Percentiles rank a stretch among this genome's conserved stretches.
Conservation (phyloP, 345 rosid species). For the Salix brachista region DNA sequence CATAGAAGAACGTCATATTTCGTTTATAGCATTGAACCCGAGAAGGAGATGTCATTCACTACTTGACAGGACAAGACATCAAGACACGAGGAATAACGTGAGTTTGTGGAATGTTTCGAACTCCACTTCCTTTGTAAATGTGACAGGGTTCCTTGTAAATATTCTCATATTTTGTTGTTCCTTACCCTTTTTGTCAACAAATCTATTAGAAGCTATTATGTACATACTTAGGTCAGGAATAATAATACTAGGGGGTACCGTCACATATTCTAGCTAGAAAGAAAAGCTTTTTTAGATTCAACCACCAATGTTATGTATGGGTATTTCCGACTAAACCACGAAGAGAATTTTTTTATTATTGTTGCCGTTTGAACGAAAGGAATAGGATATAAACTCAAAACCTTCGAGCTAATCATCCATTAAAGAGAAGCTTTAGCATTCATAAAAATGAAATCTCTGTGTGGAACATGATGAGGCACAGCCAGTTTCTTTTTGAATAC, state of each 20-base stretch:
- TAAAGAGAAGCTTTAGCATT: not conserved
- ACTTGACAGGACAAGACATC: slow-evolving; percentile 14
- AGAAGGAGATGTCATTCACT: not conserved
- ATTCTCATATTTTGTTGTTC: not conserved
- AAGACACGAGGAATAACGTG: not conserved
- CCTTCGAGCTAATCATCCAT: not conserved
- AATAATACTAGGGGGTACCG: not conserved
- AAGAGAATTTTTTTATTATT: not conserved
- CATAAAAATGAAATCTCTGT: not conserved
- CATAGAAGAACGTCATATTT: slow-evolving; percentile 10
- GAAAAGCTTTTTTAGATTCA: not conserved
- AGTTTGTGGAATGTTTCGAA: slow-evolving; percentile 12
- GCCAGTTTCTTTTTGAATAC: not conserved
- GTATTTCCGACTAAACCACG: not conserved
- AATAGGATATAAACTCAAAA: not conserved
- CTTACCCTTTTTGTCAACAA: not conserved
- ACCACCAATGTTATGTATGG: not conserved
- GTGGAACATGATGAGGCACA: not conserved
- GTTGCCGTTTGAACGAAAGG: not conserved
- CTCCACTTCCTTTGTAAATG: not conserved
- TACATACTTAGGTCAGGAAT: not conserved
- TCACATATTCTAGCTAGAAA: not conserved
- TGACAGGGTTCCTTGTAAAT: not conserved
- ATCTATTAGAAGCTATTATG: not conserved
- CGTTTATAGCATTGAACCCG: not conserved